A percentile compares a stretch with the other conserved stretches of the same genome.
phyloP scores from a whole-genome alignment of 2,329 filamentous ascomycete species.

The Dactylellina parvicollis region DNA sequence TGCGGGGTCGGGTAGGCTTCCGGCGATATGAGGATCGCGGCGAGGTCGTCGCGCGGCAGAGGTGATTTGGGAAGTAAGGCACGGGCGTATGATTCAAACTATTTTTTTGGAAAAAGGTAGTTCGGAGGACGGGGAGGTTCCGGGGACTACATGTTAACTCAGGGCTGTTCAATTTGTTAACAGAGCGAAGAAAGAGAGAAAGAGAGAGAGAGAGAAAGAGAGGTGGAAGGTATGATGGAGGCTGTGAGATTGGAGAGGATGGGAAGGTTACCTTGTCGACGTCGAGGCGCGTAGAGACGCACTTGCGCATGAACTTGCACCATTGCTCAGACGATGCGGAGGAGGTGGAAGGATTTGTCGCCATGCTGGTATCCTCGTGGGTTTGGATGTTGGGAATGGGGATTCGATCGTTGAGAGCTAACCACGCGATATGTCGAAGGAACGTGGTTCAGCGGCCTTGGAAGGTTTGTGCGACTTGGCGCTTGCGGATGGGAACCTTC shows the following conservation, averaged over 20 bases:
- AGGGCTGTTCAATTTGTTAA: slow-evolving; percentile 15
- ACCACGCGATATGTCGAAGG: not conserved
- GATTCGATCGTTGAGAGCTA: not conserved
- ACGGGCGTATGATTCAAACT: slow-evolving; percentile 67
- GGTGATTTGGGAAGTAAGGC: slow-evolving; percentile 67
- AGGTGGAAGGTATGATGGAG: too few relatives aligned
- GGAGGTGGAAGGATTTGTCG: not conserved
- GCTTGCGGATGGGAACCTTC: not conserved
- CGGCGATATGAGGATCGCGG: slow-evolving; percentile 70
- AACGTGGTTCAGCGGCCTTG: not conserved
- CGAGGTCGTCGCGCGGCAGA: slow-evolving; percentile 66
- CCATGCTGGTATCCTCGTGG: slow-evolving; percentile 1
- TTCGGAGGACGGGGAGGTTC: slow-evolving; percentile 3
- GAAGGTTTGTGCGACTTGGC: not conserved
- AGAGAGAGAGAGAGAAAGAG: too few relatives aligned
- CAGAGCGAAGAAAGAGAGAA: not conserved
- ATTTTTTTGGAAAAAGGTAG: slow-evolving; percentile 7
- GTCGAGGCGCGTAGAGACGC: slow-evolving; percentile 45
- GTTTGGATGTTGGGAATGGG: too few relatives aligned
- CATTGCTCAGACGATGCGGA: slow-evolving; percentile 5
- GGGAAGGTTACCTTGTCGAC: slow-evolving; percentile 45
- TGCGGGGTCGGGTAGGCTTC: slow-evolving; percentile 62
- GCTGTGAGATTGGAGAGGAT: not conserved
- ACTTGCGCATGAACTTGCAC: slow-evolving; percentile 51
- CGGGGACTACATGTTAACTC: slow-evolving; percentile 37